phyloP scores from a whole-genome alignment of 306 rosid genomes.

The Prunus armeniaca region DNA sequence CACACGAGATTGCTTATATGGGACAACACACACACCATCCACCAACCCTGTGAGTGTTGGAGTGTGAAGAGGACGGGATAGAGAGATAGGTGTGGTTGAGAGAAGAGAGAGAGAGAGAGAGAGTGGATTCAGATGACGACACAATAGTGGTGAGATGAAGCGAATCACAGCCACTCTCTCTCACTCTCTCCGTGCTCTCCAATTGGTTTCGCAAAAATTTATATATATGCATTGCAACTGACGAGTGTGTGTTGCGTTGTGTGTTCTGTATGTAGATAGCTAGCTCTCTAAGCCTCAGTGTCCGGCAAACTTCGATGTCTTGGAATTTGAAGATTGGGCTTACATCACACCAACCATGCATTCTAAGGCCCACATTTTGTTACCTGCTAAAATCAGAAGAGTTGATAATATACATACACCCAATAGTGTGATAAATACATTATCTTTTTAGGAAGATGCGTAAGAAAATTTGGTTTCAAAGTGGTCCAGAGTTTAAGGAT shows the following conservation, averaged over 20 bases:
- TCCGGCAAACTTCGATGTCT: neutral
- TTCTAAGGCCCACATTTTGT: too few species aligned
- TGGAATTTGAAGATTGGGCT: neutral
- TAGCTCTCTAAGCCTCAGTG: too few species aligned
- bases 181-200: neutral
- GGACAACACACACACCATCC: slow-evolving; percentile 21
- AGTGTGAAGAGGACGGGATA: neutral
- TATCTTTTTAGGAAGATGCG: too few species aligned
- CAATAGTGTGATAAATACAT: too few species aligned
- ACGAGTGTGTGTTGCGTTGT: neutral
- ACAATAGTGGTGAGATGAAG: neutral
- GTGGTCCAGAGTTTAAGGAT: too few species aligned
- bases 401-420: too few species aligned
- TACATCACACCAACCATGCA: neutral
- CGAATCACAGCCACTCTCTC: slow-evolving; percentile 11
- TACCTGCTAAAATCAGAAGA: too few species aligned
- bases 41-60: neutral
- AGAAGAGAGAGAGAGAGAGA: slow-evolving; percentile 19
- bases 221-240: neutral
- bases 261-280: too few species aligned
- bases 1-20: slow-evolving; percentile 28
- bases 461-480: too few species aligned
- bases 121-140: slow-evolving; percentile 20
- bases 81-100: slow-evolving; percentile 29
- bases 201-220: neutral